phyloP scores from a whole-genome alignment of 768 basidiomycete species.

The Russula lepida region DNA sequence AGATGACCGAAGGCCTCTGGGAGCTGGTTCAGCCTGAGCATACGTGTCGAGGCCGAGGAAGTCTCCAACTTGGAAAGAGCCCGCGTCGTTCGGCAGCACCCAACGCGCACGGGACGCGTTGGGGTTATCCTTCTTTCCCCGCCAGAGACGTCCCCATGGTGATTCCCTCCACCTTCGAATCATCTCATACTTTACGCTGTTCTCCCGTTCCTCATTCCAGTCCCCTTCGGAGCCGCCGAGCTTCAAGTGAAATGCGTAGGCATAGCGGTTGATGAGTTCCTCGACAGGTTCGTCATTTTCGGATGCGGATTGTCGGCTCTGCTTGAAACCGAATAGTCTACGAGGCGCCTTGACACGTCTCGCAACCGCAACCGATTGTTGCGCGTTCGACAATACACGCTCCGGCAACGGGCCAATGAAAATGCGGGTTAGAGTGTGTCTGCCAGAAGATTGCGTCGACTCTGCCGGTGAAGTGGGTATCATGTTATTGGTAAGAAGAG shows the following conservation, averaged over 20 bases:
- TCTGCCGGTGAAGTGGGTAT: constrained; percentile 9
- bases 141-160: constrained; percentile 46
- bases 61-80: constrained; percentile 70
- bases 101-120: constrained; percentile 22
- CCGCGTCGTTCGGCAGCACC: constrained; percentile 51
- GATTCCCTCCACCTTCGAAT: constrained; percentile 53
- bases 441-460: constrained; percentile 11
- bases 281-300: constrained; percentile 34
- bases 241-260: constrained; percentile 53
- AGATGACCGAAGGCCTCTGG: neutral
- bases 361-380: neutral
- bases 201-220: constrained; percentile 53
- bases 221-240: constrained; percentile 57
- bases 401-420: constrained; percentile 77
- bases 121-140: constrained; percentile 28
- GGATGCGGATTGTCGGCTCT: constrained; percentile 20
- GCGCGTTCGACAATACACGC: constrained; percentile 37
- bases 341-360: constrained; percentile 17
- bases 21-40: constrained; percentile 30
- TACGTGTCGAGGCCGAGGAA: constrained; percentile 63
- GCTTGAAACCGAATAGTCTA: constrained; percentile 21
- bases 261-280: constrained; percentile 49
- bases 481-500: constrained; percentile 7
- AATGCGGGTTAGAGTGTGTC: constrained; percentile 41
- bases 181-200: constrained; percentile 47